A percentile compares a stretch with the other conserved stretches of the same genome.
phyloP scores from a whole-genome alignment of 2,329 filamentous ascomycete species.

The Neurospora crassa region DNA sequence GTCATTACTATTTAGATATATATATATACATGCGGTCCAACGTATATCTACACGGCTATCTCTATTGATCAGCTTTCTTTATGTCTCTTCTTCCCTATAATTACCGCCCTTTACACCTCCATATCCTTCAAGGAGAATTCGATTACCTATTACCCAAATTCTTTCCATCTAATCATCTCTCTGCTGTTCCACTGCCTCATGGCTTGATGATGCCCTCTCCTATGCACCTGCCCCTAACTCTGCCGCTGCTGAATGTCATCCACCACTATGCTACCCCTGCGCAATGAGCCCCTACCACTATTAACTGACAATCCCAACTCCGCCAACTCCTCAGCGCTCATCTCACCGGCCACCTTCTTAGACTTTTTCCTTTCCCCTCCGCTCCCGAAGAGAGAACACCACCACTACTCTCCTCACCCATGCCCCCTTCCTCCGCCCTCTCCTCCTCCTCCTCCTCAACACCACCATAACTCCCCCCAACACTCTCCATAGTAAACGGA shows the following conservation, averaged over 20 bases:
- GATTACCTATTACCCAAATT: not conserved
- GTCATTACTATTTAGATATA: not conserved
- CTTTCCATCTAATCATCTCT: not conserved
- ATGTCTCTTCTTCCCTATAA: not conserved
- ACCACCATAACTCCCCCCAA: constrained; percentile 51
- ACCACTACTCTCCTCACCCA: constrained; percentile 2
- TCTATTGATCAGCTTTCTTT: not conserved
- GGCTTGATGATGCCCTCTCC: not conserved
- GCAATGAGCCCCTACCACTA: constrained; percentile 4
- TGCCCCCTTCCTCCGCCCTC: not conserved
- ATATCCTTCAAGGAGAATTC: not conserved
- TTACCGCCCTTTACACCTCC: not conserved
- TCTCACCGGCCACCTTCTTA: constrained; percentile 9
- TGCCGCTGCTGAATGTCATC: not conserved
- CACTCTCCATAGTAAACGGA: constrained; percentile 66
- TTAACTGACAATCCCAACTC: constrained; percentile 22
- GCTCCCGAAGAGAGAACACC: not conserved
- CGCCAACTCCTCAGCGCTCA: constrained; percentile 26
- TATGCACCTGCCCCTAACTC: not conserved
- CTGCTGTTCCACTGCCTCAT: not conserved
- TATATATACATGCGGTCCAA: not conserved
- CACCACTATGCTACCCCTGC: constrained; percentile 10
- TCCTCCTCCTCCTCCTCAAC: constrained; percentile 4
- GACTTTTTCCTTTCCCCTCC: not conserved
- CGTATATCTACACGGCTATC: not conserved